Conservation (phyloP, 2,329 filamentous ascomycete species). For the Aureobasidium sp. region DNA sequence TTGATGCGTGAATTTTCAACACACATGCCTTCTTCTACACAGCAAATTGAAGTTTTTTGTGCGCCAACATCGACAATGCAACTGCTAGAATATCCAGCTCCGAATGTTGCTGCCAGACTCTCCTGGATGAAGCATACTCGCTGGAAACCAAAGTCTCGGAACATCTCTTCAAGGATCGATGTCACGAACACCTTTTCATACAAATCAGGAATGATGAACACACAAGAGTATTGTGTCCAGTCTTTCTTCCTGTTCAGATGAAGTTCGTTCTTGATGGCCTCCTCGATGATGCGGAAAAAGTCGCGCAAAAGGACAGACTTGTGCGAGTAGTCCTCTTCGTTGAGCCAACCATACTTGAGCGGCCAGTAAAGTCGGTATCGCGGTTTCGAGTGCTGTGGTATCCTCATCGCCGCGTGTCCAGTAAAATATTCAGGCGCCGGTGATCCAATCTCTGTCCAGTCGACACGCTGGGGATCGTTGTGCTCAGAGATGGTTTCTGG, state of each 20-base stretch:
- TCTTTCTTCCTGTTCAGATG: constrained; percentile 69
- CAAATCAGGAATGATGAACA: constrained; percentile 93
- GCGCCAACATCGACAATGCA: constrained; percentile 96
- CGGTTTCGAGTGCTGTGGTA: constrained; percentile 82
- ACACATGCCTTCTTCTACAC: constrained; percentile 92
- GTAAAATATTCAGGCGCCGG: constrained; percentile 72
- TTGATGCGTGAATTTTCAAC: constrained; percentile 93
- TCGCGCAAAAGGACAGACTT: constrained; percentile 78
- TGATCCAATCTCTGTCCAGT: constrained; percentile 79
- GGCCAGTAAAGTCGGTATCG: constrained; percentile 94
- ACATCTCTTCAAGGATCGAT: constrained; percentile 72
- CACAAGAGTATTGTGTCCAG: constrained; percentile 86
- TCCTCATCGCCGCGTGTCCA: constrained; percentile 72
- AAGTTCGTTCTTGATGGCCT: constrained; percentile 78
- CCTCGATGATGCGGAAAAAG: constrained; percentile 78
- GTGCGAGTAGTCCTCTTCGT: constrained; percentile 79
- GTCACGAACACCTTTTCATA: constrained; percentile 94
- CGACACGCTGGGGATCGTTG: constrained; percentile 87
- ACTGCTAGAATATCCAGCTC: constrained; percentile 85
- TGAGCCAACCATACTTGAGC: constrained; percentile 75
- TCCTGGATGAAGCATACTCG: constrained; percentile 93
- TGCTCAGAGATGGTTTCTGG: constrained; percentile 87
- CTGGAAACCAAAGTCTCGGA: constrained; percentile 84
- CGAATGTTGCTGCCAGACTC: constrained; percentile 88
- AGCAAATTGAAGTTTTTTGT: constrained; percentile 94